These are phyloP conservation scores for Blastobotrys serpentis DNA, from an alignment of 1,139 yeast species.

Conservation along the genomic window DNA sequence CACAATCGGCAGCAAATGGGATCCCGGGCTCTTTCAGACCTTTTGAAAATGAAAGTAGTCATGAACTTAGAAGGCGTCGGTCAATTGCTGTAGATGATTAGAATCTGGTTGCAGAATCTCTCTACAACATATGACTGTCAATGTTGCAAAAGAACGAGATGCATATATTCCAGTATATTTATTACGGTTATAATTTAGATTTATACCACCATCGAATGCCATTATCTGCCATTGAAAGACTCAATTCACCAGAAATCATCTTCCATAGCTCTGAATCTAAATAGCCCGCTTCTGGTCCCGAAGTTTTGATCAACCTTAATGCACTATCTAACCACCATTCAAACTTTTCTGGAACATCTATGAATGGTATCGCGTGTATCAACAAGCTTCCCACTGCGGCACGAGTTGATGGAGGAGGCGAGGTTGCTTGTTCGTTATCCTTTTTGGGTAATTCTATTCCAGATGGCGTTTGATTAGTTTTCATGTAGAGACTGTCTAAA, in stretches of 20 bases:
- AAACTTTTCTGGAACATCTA: conserved; percentile 46
- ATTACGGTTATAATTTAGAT: conserved; percentile 12
- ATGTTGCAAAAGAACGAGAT: too few relatives aligned
- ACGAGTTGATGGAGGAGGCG: conserved; percentile 44
- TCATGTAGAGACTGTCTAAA: conserved; percentile 42
- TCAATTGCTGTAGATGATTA: conserved; percentile 8
- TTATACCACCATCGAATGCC: conserved; percentile 69
- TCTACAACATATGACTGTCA: too few relatives aligned
- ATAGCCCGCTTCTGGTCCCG: conserved; percentile 36
- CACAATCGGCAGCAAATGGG: conserved; percentile 6
- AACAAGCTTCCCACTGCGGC: conserved; percentile 53
- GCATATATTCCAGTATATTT: too few relatives aligned
- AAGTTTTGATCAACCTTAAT: conserved; percentile 16
- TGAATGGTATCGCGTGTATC: conserved; percentile 54
- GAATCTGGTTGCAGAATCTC: too few relatives aligned
- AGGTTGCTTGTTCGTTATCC: conserved; percentile 34
- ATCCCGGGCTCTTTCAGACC: conserved; percentile 2
- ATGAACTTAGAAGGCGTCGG: conserved; percentile 9
- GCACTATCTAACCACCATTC: conserved; percentile 45
- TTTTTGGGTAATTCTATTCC: conserved; percentile 39
- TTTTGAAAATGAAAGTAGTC: not conserved
- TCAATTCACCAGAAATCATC: conserved; percentile 49
- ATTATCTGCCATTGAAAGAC: conserved; percentile 57
- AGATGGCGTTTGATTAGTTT: conserved; percentile 31
- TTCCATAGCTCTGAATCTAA: conserved; percentile 43